Evolutionary conservation across 2,329 filamentous ascomycete species (phyloP).

Genomic region (Cryphonectria nitschkei): DNA sequence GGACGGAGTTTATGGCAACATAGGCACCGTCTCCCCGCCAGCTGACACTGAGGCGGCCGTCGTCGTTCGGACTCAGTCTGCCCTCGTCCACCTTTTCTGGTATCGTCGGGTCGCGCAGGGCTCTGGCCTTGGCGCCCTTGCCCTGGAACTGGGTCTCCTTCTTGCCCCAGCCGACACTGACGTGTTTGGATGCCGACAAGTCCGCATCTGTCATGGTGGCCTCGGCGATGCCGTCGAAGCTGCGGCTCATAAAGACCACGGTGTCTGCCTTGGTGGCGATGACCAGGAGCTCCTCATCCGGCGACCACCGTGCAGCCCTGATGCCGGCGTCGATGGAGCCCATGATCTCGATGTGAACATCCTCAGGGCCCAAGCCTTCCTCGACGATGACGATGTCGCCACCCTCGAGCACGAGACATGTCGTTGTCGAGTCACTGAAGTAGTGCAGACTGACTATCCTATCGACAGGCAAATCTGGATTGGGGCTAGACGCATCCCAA

Average conservation of each 20-base stretch:
- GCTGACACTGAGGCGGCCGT: conserved; percentile 72
- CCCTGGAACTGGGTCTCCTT: conserved; percentile 98
- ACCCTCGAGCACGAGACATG: conserved; percentile 83
- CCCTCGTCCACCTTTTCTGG: conserved; percentile 91
- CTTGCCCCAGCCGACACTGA: conserved; percentile 97
- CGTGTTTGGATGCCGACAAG: conserved; percentile 86
- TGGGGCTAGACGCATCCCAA: conserved; percentile 86
- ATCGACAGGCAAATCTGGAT: conserved; percentile 76
- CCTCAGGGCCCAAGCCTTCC: conserved; percentile 59
- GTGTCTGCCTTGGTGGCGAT: conserved; percentile 80
- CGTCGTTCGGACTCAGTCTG: conserved; percentile 72
- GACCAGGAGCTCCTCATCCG: conserved; percentile 88
- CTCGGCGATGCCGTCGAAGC: conserved; percentile 83
- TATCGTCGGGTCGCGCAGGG: conserved; percentile 89
- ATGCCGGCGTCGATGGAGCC: conserved; percentile 94
- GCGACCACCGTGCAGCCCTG: conserved; percentile 87
- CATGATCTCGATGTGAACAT: conserved; percentile 90
- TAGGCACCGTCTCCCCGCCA: conserved; percentile 96
- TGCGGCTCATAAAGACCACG: conserved; percentile 88
- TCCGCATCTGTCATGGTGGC: conserved; percentile 74
- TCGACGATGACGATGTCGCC: conserved; percentile 88
- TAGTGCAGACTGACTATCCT: conserved; percentile 79
- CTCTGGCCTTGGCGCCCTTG: conserved; percentile 80
- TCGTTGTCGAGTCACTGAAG: conserved; percentile 77
- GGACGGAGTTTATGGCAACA: conserved; percentile 82